Conservation (phyloP, 192 early-diverging fungal species). For the Gryganskiella cystojenkinii region DNA sequence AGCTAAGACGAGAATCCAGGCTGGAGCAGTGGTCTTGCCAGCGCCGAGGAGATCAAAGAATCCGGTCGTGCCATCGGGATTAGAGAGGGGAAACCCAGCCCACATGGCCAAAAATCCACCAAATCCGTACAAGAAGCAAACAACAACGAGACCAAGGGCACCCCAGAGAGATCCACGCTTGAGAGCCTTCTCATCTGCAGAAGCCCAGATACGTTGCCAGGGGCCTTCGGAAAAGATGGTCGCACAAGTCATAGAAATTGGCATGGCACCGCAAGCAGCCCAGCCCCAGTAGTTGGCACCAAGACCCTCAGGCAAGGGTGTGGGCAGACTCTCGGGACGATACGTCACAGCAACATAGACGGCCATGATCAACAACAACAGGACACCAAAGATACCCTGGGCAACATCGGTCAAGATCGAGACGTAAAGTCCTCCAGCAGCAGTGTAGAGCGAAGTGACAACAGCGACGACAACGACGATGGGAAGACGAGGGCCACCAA, state of each 20-base stretch:
- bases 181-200: conserved; percentile 66
- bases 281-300: conserved; percentile 71
- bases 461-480: conserved; percentile 67
- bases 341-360: conserved; percentile 63
- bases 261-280: conserved; percentile 68
- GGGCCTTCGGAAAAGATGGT: conserved; percentile 77
- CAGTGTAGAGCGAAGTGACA: conserved; percentile 73
- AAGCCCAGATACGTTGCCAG: conserved; percentile 78
- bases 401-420: conserved; percentile 71
- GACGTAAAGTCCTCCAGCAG: conserved; percentile 70
- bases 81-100: conserved; percentile 59
- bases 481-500: conserved; percentile 62
- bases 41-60: conserved; percentile 71
- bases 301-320: conserved; percentile 57
- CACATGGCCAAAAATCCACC: conserved; percentile 71
- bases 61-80: conserved; percentile 60
- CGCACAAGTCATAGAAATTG: conserved; percentile 67
- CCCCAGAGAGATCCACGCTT: conserved; percentile 64
- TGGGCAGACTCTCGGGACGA: conserved; percentile 56
- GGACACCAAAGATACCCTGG: conserved; percentile 63
- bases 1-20: conserved; percentile 68
- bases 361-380: conserved; percentile 62
- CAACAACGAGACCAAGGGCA: conserved; percentile 59
- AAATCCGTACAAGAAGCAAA: conserved; percentile 66
- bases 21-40: conserved; percentile 38